These are phyloP conservation scores for Trichophyton equinum DNA, from an alignment of 2,329 filamentous ascomycete genomes.

Conservation along the genomic window DNA sequence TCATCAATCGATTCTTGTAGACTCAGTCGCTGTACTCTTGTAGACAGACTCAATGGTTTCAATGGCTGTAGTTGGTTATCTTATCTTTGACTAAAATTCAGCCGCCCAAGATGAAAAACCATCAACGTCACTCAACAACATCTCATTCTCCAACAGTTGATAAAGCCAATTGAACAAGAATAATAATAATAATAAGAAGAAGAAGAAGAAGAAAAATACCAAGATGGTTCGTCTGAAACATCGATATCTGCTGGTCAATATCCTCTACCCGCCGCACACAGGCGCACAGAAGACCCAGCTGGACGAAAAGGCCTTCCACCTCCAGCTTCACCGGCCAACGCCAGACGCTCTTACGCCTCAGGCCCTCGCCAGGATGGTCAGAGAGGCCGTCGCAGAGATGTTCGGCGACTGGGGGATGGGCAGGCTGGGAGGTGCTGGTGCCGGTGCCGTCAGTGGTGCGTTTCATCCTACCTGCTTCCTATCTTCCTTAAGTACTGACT, in stretches of 20 bases:
- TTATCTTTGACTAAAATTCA: too few species aligned
- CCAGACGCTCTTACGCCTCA: conserved; percentile 56
- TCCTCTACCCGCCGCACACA: conserved; percentile 59
- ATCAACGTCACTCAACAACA: too few species aligned
- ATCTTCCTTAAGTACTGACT: not conserved
- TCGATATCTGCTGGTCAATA: conserved; percentile 87
- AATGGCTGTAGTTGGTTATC: too few species aligned
- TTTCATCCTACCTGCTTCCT: not conserved
- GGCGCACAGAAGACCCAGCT: conserved; percentile 13
- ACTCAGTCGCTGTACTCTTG: too few species aligned
- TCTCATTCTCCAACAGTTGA: too few species aligned
- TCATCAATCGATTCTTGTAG: too few species aligned
- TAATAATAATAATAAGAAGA: too few species aligned
- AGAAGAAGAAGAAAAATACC: not conserved
- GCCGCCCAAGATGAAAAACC: too few species aligned
- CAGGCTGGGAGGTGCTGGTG: conserved; percentile 21
- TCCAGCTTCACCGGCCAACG: conserved; percentile 70
- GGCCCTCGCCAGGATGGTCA: conserved; percentile 55
- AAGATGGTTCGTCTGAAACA: conserved; percentile 91
- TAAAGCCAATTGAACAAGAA: not conserved
- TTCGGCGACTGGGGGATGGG: conserved; percentile 78
- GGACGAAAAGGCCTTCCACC: conserved; percentile 35
- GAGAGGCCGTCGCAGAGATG: conserved; percentile 55
- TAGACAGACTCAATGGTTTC: too few species aligned
- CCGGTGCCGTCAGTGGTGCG: not conserved